Conservation (phyloP, 1,284 basidiomycete genomes). For the Chalciporus sp. region DNA sequence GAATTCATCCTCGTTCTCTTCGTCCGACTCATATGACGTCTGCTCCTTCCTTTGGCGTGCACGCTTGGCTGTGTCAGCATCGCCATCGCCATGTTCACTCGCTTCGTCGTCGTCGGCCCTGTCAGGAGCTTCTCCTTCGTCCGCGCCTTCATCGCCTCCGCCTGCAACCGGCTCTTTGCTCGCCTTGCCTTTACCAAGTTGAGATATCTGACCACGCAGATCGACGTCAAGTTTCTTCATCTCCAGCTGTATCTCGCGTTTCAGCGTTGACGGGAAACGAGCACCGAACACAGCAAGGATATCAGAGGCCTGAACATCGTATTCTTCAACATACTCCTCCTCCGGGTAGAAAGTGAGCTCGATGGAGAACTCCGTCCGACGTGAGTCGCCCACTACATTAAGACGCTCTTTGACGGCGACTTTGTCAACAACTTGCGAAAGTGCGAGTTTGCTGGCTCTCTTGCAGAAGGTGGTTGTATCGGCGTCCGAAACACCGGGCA, state of each 20-base stretch:
- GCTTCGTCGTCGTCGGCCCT: slow-evolving; percentile 45
- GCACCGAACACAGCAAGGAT: slow-evolving; percentile 76
- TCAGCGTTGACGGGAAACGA: slow-evolving; percentile 83
- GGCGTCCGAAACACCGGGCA: slow-evolving; percentile 51
- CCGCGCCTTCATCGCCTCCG: slow-evolving; percentile 46
- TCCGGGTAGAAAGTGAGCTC: slow-evolving; percentile 86
- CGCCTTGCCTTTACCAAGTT: slow-evolving; percentile 80
- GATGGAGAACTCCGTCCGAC: slow-evolving; percentile 84
- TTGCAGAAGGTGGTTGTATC: slow-evolving; percentile 87
- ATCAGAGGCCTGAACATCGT: slow-evolving; percentile 76
- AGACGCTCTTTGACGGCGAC: slow-evolving; percentile 85
- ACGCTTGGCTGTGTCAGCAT: slow-evolving; percentile 77
- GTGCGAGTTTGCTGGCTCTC: slow-evolving; percentile 81
- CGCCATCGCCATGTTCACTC: slow-evolving; percentile 77
- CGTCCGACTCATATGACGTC: slow-evolving; percentile 73
- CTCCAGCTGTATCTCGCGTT: slow-evolving; percentile 86
- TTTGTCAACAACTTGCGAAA: slow-evolving; percentile 89
- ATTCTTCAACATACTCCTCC: slow-evolving; percentile 85
- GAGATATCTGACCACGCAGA: slow-evolving; percentile 76
- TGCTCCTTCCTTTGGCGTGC: slow-evolving; percentile 67
- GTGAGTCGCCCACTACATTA: slow-evolving; percentile 64
- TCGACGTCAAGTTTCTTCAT: slow-evolving; percentile 87
- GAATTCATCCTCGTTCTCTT: slow-evolving; percentile 54
- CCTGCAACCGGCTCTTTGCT: slow-evolving; percentile 51
- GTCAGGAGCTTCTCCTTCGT: slow-evolving; percentile 34